These are phyloP conservation scores for Aureobasidium sp. DNA, from an alignment of 2,329 filamentous ascomycete species.

Conservation along the genomic window DNA sequence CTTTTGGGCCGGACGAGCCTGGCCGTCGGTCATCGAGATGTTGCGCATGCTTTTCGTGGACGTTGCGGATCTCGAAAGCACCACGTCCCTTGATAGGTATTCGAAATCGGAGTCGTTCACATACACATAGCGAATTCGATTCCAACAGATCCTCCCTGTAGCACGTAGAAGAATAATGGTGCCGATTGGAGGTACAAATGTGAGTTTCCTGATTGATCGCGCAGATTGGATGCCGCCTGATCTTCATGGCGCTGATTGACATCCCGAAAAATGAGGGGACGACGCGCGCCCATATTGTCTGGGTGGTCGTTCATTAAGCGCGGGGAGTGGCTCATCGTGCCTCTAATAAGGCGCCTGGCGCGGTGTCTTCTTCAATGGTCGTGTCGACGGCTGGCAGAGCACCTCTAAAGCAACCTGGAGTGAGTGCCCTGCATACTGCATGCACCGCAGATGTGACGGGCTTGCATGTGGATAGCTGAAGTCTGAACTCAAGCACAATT, in stretches of 20 bases:
- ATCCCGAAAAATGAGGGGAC: not conserved
- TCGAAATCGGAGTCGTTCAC: not conserved
- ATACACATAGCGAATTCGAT: not conserved
- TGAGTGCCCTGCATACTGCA: constrained; percentile 9
- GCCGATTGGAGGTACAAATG: not conserved
- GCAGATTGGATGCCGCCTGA: not conserved
- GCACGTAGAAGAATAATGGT: not conserved
- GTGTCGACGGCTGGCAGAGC: not conserved
- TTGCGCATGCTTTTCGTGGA: not conserved
- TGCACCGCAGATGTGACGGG: constrained; percentile 7
- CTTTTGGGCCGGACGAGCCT: not conserved
- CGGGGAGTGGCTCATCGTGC: not conserved
- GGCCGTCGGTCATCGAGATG: not conserved
- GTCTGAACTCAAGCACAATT: not conserved
- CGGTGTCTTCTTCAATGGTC: not conserved
- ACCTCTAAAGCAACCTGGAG: not conserved
- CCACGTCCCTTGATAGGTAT: too few relatives aligned
- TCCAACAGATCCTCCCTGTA: not conserved
- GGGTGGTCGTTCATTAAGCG: not conserved
- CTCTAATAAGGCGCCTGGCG: not conserved
- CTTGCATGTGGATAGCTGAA: constrained; percentile 3
- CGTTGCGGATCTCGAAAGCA: not conserved
- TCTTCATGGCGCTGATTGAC: not conserved
- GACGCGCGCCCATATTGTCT: not conserved
- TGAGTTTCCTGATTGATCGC: not conserved